Base-by-base conservation (phyloP, 352 stramenopile genomes). In the Globisporangium takayamanum region DNA sequence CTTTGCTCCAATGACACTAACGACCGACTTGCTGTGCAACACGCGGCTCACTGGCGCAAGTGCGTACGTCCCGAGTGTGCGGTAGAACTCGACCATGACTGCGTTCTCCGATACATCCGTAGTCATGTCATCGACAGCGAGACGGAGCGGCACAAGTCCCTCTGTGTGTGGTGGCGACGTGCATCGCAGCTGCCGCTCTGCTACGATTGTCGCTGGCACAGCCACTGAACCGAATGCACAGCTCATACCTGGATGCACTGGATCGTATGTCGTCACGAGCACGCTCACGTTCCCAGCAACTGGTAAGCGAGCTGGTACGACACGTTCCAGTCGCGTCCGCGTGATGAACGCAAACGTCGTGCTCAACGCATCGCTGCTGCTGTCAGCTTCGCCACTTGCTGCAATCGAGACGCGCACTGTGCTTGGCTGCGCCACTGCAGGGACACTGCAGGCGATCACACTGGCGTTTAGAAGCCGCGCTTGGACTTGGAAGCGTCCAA, bases 101-200 rank as follows among this genome's bases (percentile, higher is more conserved):
- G 68, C 63, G 20, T 86, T 86, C 55, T 75, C 62, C 33, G 74
- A 82, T 12, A 76, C 44, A 5, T 61, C 42, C 20, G 20, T 41
- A 33, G 25, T 20, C 6, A 56, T 18, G 16, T 16, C 55, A 8
- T 51, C 37, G 26, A 71, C 68, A 10, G 56, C 60, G 28, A 85
- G 41, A n/a, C 61, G 62, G 37, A 85, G 57, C 16, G 57, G 46
- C n/a, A 71, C 50, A 2, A 57, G 56, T 14, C 47, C 48, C 30
- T 56, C 52, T 5, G 45, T 8, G 20, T 70, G 57, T 2, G 65
- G 39, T 57, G 76, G 76, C 51, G 65, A 66, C 15, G 68, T n/a
- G 39, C 76, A 86, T 53, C 12, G 18, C 37, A 81, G 28, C 20
- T n/a, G 22, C 36, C 47, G 54, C 4, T 67, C 50, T 3, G 45